Base-by-base conservation (phyloP, 768 basidiomycete species). In the Boletus patriciae region DNA sequence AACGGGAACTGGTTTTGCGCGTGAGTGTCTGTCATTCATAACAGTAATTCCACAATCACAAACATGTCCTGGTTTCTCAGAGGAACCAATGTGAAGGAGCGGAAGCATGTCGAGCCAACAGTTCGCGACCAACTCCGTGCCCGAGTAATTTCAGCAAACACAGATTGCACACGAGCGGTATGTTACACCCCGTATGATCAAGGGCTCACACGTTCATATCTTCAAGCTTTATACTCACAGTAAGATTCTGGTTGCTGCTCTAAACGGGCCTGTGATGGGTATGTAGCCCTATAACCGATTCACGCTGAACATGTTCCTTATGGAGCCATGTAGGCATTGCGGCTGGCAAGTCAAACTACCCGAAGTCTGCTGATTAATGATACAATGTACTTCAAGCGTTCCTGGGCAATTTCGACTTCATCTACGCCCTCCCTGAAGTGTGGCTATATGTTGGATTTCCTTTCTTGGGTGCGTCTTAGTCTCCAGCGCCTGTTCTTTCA, bases 211-310 rank as follows among this genome's bases (percentile, higher is more conserved):
- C 21, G 10, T 40, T 51, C 19, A 55, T 19, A 13, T 36, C 4
- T 42, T 54, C 12, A 40, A 89, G 87, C 70, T 89, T n/a, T 85
- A 84, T 60, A 78, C 79, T 0, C 88, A 90, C 63, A 77, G 76
- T 53, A 90, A 90, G 67, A 73, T 89, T 16, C 75, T 90, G 18
- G 81, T 90, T 13, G 87, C 86, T 13, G 87, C 85, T 2, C 61
- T 90, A 21, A 88, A 90, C 59, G 88, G 88, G 0, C 88, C 88
- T 18, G 88, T 86, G 6, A 83, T 90, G 80, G 88, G 87, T 86
- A 67, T 58, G 62, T 16, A 12, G 18, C 16, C 6, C 19, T 12
- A 6, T 25, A 8, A n/a, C 12, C 7, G 27, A 21, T 11, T 25
- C 25, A 21, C 16, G 40, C 46, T 46, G 40, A 62, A 33, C 8